Evolutionary conservation across 75 land plant species (phyloP).

Genomic region (Selaginella tamariscina): DNA sequence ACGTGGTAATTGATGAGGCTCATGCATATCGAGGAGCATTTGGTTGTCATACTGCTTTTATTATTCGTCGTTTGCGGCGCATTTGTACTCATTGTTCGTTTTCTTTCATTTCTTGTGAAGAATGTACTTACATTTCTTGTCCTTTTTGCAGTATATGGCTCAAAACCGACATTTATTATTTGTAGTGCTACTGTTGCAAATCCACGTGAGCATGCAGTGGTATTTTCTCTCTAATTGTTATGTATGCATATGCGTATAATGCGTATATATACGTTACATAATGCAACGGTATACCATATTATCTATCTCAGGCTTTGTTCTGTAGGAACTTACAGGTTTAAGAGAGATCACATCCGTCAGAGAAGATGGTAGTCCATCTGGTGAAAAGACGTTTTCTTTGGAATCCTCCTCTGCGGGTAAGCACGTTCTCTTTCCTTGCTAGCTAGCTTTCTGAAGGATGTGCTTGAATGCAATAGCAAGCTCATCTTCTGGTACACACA

Average conservation of each 20-base stretch:
- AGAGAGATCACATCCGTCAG: conserved; percentile 45
- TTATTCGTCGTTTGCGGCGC: conserved; percentile 68
- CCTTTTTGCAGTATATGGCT: conserved; percentile 62
- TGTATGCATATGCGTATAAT: neutral
- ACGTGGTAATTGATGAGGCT: conserved; percentile 93
- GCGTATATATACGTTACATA: neutral
- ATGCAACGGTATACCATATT: neutral
- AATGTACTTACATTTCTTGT: conserved; percentile 5
- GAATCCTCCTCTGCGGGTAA: conserved; percentile 50
- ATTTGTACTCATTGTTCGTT: conserved; percentile 64
- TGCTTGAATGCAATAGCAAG: no score
- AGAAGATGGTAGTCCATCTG: conserved; percentile 94
- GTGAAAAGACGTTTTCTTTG: conserved; percentile 71
- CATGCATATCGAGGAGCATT: conserved; percentile 94
- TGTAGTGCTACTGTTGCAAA: conserved; percentile 91
- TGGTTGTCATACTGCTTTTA: conserved; percentile 90
- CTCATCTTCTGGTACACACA: no score
- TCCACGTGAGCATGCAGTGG: conserved; percentile 90
- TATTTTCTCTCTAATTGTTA: conserved; percentile 21
- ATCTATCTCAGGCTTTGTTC: neutral
- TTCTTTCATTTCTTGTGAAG: conserved; percentile 8
- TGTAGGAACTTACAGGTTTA: conserved; percentile 68
- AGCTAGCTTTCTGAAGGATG: no score
- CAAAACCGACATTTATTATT: conserved; percentile 65
- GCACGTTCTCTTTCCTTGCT: no score